Percentiles rank a stretch among this genome's conserved stretches.
These are phyloP conservation scores for Pseudomicrostroma phylloplanum DNA, from an alignment of 1,284 basidiomycete genomes.

Conservation along the genomic window DNA sequence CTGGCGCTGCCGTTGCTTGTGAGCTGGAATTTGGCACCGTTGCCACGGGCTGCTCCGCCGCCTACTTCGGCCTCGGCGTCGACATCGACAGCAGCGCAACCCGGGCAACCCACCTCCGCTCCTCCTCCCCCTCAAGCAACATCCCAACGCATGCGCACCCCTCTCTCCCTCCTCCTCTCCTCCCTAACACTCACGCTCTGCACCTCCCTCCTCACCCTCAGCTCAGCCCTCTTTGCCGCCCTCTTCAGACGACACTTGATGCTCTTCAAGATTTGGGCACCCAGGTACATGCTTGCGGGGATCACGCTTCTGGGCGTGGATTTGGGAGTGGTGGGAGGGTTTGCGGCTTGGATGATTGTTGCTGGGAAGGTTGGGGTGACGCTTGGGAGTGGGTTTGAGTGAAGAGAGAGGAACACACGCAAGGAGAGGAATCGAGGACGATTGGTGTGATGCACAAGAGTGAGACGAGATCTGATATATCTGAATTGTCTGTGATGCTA, in stretches of 20 bases:
- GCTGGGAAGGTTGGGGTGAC: slow-evolving; percentile 28
- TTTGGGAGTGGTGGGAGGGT: slow-evolving; percentile 20
- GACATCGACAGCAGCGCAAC: slow-evolving; percentile 7
- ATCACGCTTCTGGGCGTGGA: slow-evolving; percentile 54
- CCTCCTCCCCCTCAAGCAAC: not conserved
- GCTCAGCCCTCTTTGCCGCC: slow-evolving; percentile 68
- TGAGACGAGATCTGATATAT: too few species aligned
- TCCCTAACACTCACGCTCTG: slow-evolving; percentile 66
- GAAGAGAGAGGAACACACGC: not conserved
- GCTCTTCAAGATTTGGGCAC: slow-evolving; percentile 99
- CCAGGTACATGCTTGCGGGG: slow-evolving; percentile 77
- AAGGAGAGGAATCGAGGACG: too few species aligned
- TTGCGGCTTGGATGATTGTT: slow-evolving; percentile 46
- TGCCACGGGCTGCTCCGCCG: slow-evolving; percentile 16
- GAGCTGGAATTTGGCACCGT: slow-evolving; percentile 78
- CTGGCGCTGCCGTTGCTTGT: slow-evolving; percentile 68
- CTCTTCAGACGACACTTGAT: slow-evolving; percentile 82
- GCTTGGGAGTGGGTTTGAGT: slow-evolving; percentile 13
- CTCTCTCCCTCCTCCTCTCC: slow-evolving; percentile 52
- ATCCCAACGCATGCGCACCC: slow-evolving; percentile 13
- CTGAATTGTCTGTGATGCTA: too few species aligned
- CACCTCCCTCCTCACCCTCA: slow-evolving; percentile 61
- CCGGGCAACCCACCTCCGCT: not conserved
- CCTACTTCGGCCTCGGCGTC: not conserved
- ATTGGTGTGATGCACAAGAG: too few species aligned